These are phyloP conservation scores for Fusarium keratoplasticum DNA, from an alignment of 2,329 filamentous ascomycete genomes.

Conservation along the genomic window DNA sequence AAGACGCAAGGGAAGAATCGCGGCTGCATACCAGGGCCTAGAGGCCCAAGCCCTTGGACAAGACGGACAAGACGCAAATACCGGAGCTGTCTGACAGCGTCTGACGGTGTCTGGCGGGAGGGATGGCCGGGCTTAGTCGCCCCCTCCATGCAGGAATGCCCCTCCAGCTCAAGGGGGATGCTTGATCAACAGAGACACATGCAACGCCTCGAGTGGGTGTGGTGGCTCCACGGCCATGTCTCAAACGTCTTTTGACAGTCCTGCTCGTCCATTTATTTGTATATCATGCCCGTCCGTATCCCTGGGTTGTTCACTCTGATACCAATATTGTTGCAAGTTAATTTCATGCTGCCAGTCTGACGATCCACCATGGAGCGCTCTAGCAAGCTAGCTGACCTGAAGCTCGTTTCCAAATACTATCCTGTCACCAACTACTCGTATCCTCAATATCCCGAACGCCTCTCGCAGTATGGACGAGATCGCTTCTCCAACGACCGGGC, in stretches of 20 bases:
- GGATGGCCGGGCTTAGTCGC: slow-evolving; percentile 38
- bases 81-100: slow-evolving; percentile 28
- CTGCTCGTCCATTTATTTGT: slow-evolving; percentile 41
- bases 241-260: slow-evolving; percentile 38
- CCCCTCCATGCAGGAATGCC: slow-evolving; percentile 45
- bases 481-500: slow-evolving; percentile 48
- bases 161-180: slow-evolving; percentile 42
- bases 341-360: slow-evolving; percentile 35
- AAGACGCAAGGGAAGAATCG: slow-evolving; percentile 41
- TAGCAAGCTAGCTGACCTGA: slow-evolving; percentile 52
- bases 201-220: slow-evolving; percentile 36
- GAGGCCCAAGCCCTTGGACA: slow-evolving; percentile 32
- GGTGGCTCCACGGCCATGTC: slow-evolving; percentile 42
- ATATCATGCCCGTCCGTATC: slow-evolving; percentile 45
- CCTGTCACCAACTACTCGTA: slow-evolving; percentile 57
- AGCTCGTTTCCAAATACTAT: slow-evolving; percentile 54
- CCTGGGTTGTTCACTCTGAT: slow-evolving; percentile 36
- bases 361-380: slow-evolving; percentile 51
- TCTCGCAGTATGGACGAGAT: slow-evolving; percentile 37
- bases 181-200: slow-evolving; percentile 33
- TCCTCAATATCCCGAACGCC: slow-evolving; percentile 46
- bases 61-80: slow-evolving; percentile 30
- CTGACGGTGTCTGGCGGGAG: slow-evolving; percentile 29
- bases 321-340: slow-evolving; percentile 38
- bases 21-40: slow-evolving; percentile 39